Base-by-base conservation (phyloP, 805 yeast species). In the Cyberlindnera mycetangii region DNA sequence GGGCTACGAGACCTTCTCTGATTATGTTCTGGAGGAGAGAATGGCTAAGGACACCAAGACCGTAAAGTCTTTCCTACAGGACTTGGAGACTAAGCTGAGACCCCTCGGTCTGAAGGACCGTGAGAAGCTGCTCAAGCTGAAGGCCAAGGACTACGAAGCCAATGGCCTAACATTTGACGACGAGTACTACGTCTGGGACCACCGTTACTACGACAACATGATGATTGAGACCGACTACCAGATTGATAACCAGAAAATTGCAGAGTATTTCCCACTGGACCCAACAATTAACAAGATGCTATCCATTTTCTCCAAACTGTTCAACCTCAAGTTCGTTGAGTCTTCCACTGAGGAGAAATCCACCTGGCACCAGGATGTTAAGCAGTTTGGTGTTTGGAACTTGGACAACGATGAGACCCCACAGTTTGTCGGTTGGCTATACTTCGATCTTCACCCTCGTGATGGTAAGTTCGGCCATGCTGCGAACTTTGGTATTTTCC, bases 391-490 rank as follows among this genome's bases (percentile, higher is more conserved):
- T 3, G 89, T 85, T 42, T 85, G 85, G 83, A 74, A 75, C 50
- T 66, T 75, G 56, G 87, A 82, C 52, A 62, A 72, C 33, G 59
- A 61, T 22, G 53, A 60, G n/a, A 51, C 54, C 1, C 80, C 81
- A 14, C 75, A 71, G 48, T 87, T 88, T 65, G 75, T 79, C 47
- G 96, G 96, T 24, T 83, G 86, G 78, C 65, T 88, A 37, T 84
- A 81, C 64, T 79, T 88, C 50, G 96, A 88, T 62, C 67, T 87
- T 57, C 90, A 85, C 62, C 95, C 95, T 52, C 76, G 96, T 59
- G 84, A 81, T 45, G 92, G 92, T 55, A 88, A 88, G 63, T 88
- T 85, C 65, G 86, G 89, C 2, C 96, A 88, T 62, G 95, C 95
- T 35, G 96, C 96, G 7, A 84, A 84, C 60, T 87, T 88, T 59